These are phyloP conservation scores for Suillus brevipes DNA, from an alignment of 768 basidiomycete genomes.

Conservation along the genomic window DNA sequence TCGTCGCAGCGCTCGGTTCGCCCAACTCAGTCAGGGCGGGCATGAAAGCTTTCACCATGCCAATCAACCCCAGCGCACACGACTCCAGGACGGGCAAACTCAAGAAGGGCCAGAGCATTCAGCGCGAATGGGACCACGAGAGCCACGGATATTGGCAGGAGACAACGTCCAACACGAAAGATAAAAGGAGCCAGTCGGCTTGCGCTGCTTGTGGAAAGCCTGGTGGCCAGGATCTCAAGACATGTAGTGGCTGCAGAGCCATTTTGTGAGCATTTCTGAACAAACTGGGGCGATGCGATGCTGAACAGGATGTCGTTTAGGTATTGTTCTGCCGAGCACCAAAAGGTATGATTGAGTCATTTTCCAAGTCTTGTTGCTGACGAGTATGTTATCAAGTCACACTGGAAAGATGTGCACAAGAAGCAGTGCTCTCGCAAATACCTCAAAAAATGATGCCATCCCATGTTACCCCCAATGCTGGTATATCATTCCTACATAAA, in stretches of 20 bases:
- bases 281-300: conserved; percentile 14
- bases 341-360: conserved; percentile 17
- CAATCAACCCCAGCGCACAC: conserved; percentile 15
- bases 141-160: conserved; percentile 28
- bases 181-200: conserved; percentile 24
- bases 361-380: conserved; percentile 6
- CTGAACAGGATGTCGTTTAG: background rate
- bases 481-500: background rate
- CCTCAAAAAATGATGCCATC: conserved; percentile 5
- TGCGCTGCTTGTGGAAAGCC: conserved; percentile 34
- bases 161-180: conserved; percentile 23
- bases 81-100: conserved; percentile 7
- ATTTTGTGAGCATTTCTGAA: conserved; percentile 18
- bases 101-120: conserved; percentile 10
- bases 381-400: conserved; percentile 12
- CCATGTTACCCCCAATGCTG: background rate
- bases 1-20: conserved; percentile 25
- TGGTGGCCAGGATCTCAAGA: conserved; percentile 24
- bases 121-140: conserved; percentile 19
- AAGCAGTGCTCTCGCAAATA: conserved; percentile 17
- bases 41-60: conserved; percentile 27
- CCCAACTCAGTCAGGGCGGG: conserved; percentile 30
- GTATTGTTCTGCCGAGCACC: conserved; percentile 19
- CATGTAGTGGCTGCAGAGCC: conserved; percentile 28
- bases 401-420: conserved; percentile 25